These are phyloP conservation scores for Coelastrella sp. DNA, from an alignment of 139 green algal genomes.

Conservation along the genomic window DNA sequence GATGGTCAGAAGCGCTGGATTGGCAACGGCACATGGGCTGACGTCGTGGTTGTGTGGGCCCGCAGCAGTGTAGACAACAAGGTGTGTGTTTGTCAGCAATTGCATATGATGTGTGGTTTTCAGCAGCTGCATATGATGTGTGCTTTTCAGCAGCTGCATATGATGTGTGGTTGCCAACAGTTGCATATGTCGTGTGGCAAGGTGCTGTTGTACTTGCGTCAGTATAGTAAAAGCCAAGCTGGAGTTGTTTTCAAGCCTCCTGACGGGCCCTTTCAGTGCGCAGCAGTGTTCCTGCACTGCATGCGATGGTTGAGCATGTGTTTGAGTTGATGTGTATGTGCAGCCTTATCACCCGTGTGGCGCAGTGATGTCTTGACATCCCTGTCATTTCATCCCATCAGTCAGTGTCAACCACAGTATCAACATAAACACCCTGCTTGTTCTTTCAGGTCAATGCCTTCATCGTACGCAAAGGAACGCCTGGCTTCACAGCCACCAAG, in stretches of 20 bases:
- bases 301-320: no score
- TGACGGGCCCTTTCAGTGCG: no score
- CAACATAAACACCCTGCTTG: no score
- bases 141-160: not conserved
- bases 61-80: conserved; percentile 75
- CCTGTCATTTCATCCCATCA: no score
- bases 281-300: no score
- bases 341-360: no score
- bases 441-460: conserved; percentile 87
- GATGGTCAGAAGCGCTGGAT: conserved; percentile 97
- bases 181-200: not conserved
- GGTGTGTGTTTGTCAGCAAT: conserved; percentile 42
- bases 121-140: not conserved
- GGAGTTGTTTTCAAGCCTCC: no score
- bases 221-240: no score
- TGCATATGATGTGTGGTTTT: not conserved
- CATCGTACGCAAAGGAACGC: conserved; percentile 92
- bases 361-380: no score
- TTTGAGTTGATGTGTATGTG: no score
- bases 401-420: no score
- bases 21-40: conserved; percentile 94
- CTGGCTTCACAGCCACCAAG: conserved; percentile 83
- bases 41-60: conserved; percentile 90
- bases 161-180: not conserved
- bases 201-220: no score